Base-by-base conservation (phyloP, 2,329 filamentous ascomycete genomes). In the Escovopsis sp. region DNA sequence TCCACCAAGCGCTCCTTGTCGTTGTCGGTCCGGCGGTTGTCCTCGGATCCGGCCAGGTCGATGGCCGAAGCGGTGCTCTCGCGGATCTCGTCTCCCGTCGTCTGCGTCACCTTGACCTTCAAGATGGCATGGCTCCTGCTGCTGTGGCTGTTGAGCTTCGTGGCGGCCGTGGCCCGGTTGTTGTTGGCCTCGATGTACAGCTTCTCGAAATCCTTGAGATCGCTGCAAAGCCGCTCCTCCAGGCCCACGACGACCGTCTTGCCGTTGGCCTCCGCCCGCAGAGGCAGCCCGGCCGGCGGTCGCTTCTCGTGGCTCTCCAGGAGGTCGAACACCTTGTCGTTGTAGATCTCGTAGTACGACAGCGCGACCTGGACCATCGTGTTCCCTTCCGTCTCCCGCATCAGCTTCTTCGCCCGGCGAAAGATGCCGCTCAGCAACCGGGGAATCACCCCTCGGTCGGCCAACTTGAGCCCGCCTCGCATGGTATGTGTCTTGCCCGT, bases 401-500 rank as follows among this genome's bases (percentile, higher is more conserved):
- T 73, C 14, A 91, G 79, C 67, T 93, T 94, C 61, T 86, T 84
- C 48, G 81, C 81, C 45, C 85, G 72, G 38, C 89, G 76, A 58
- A 89, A 96, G 44, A 96, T 83, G 51, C 76, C 77, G 61, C 85
- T 93, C 35, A 95, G 70, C 43, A 94, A 65, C 45, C 88, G 71
- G 12, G 88, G 88, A 50, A 95, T 94, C 33, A 91, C 81, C 47
- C 88, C 88, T 51, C 88, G 74, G 43, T 94, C 87, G 5, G 82
- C 81, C 42, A 94, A 70, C 57, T 82, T 84, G 61, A 93, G 76
- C 33, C 88, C 88, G 49, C 88, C 88, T 48, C 88, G 80, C 87
- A 95, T 94, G 3, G 88, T 95, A 62, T 94, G 85, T 45, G 88
- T 95, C 65, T 95, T 95, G 43, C 88, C 88, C 0, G 87, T 94